These are phyloP conservation scores for Lactuca saligna DNA, from an alignment of 129 eudicot species.

Conservation along the genomic window DNA sequence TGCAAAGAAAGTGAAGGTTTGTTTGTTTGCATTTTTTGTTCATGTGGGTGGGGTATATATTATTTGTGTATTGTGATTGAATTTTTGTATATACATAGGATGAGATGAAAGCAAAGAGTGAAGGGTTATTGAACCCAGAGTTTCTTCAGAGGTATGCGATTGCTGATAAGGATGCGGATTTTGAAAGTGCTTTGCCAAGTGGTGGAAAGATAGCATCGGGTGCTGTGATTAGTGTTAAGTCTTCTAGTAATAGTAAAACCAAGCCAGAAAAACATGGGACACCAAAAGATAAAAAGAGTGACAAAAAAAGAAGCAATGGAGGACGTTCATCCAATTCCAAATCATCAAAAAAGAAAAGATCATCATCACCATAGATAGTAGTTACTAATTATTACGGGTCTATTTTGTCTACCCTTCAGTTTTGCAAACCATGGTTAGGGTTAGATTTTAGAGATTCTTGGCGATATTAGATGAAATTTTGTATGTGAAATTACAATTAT, in stretches of 20 bases:
- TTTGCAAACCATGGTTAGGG: no score
- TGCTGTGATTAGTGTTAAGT: conserved; percentile 74
- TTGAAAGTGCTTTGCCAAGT: conserved; percentile 68
- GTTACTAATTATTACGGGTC: no score
- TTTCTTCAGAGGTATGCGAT: conserved; percentile 74
- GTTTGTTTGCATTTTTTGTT: conserved; percentile 5
- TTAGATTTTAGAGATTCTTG: no score
- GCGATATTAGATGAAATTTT: no score
- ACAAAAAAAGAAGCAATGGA: conserved; percentile 28
- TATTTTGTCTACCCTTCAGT: no score
- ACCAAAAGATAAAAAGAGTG: conserved; percentile 32
- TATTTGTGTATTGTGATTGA: no score
- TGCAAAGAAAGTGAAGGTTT: conserved; percentile 83
- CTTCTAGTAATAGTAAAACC: conserved; percentile 27
- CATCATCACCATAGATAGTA: no score
- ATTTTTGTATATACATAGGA: conserved; percentile 31
- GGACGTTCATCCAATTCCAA: no score
- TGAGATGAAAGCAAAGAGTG: conserved; percentile 62
- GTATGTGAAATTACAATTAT: no score
- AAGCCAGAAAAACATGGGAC: conserved; percentile 41
- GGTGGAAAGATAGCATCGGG: conserved; percentile 60
- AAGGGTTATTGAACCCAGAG: conserved; percentile 55
- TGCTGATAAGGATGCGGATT: conserved; percentile 67
- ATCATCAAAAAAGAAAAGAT: no score
- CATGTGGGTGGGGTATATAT: conserved; percentile 9